Percentiles rank a stretch among this genome's conserved stretches.
phyloP scores from a whole-genome alignment of 305 asterid species.

The Vinca major region DNA sequence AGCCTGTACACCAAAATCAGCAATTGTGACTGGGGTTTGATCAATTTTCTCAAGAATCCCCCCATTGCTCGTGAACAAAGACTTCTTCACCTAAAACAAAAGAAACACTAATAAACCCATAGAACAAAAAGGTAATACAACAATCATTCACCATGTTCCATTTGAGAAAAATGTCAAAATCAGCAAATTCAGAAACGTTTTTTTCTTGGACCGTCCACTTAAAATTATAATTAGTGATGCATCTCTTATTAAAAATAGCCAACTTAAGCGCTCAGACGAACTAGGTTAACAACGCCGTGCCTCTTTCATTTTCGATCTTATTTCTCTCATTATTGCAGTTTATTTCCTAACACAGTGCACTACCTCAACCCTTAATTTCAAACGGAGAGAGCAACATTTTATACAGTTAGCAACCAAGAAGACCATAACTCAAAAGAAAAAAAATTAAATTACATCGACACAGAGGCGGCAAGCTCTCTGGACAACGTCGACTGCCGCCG shows the following conservation, averaged over 20 bases:
- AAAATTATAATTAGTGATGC: too few relatives aligned
- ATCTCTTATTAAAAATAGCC: too few relatives aligned
- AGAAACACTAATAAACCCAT: neutral
- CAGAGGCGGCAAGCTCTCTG: constrained; percentile 88
- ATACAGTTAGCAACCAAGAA: neutral
- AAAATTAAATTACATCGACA: constrained; percentile 43
- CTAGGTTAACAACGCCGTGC: too few relatives aligned
- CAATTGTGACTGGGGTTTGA: constrained; percentile 84
- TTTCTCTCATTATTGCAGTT: too few relatives aligned
- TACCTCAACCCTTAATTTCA: too few relatives aligned
- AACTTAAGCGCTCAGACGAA: too few relatives aligned
- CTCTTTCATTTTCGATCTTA: too few relatives aligned
- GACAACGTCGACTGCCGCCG: constrained; percentile 70
- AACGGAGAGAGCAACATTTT: neutral
- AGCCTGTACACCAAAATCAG: constrained; percentile 98
- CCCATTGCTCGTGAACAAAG: constrained; percentile 56
- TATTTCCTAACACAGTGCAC: too few relatives aligned
- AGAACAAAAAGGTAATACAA: neutral
- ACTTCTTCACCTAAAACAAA: constrained; percentile 55
- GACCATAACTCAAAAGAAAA: neutral
- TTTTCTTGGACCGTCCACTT: too few relatives aligned
- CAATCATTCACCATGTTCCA: neutral
- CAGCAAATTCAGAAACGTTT: too few relatives aligned
- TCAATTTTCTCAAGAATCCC: constrained; percentile 57
- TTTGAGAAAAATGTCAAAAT: neutral